phyloP scores from a whole-genome alignment of 1,284 basidiomycete species.

The Ganoderma boninense region DNA sequence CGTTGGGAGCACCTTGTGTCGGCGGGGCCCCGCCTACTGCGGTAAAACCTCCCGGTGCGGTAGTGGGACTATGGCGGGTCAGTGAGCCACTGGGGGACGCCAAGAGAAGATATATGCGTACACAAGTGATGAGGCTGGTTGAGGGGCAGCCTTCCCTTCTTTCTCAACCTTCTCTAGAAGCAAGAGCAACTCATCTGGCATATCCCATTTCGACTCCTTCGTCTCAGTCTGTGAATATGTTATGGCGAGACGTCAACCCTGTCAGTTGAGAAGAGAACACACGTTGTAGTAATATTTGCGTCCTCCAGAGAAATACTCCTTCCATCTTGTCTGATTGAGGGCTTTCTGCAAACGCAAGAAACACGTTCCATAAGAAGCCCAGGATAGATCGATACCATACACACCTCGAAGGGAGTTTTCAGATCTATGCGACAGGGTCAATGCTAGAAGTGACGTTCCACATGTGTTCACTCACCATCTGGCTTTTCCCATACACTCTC shows the following conservation, averaged over 20 bases:
- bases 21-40: conserved; percentile 29
- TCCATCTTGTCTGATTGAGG: conserved; percentile 89
- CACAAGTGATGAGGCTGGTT: conserved; percentile 42
- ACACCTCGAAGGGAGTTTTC: conserved; percentile 88
- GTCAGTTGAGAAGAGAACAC: conserved; percentile 35
- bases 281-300: conserved; percentile 95
- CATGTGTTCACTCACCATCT: conserved; percentile 61
- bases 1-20: conserved; percentile 44
- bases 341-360: conserved; percentile 63
- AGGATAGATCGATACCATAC: not conserved
- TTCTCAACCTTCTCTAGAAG: conserved; percentile 87
- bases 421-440: conserved; percentile 55
- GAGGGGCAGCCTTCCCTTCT: conserved; percentile 54
- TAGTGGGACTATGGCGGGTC: conserved; percentile 21
- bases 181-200: conserved; percentile 87
- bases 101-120: conserved; percentile 15
- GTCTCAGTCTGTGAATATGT: conserved; percentile 65
- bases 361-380: not conserved
- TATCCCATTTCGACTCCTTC: conserved; percentile 95
- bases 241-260: conserved; percentile 3
- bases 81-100: conserved; percentile 11
- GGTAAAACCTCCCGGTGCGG: conserved; percentile 31
- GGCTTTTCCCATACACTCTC: conserved; percentile 92
- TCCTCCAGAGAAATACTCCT: conserved; percentile 90
- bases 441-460: conserved; percentile 6